Base-by-base conservation (phyloP, 2,329 filamentous ascomycete species). In the Furcasterigmium sp. region DNA sequence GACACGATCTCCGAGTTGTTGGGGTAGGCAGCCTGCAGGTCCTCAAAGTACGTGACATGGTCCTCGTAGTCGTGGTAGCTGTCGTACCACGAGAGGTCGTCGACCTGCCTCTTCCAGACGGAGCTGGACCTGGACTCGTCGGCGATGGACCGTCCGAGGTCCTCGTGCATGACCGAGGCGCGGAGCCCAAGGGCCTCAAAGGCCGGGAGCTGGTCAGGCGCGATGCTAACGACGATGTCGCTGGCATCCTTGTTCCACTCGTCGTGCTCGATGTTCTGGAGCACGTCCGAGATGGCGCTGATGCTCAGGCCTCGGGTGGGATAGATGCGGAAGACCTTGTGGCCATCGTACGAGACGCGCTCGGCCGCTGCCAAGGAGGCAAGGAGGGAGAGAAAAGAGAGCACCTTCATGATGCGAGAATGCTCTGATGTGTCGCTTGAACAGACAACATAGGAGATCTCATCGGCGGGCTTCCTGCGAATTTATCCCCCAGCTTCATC, bases 61-160 rank as follows among this genome's bases (percentile, higher is more conserved):
- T 76, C 70, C 15, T 65, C 60, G 40, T 75, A 76, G 8, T 62
- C 45, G 49, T 77, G 73, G 48, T 76, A 77, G 34, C 57, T 59
- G 43, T 72, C 67, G 54, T 70, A 77, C 69, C 70, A 77, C 5
- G 67, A 53, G 8, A 59, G 50, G n/a, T 62, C 57, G 11, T 56
- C 52, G 8, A 46, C 50, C 34, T 61, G 55, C 14, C 56, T 48
- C 42, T 48, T 54, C 43, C 47, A 49, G 11, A 38, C 23, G 0
- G 40, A 34, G 2, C 23, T 23, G 3, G 36, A 15, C 14, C 40
- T 13, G 1, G 56, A 57, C 39, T 65, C 61, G 0, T 52, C 49
- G 2, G 46, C 40, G 37, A 64, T 59, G 0, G 57, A 61, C 3
- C 44, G 49, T 1, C 53, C 58, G 1, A 63, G 51, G 29, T 63